Evolutionary conservation across 2,329 filamentous ascomycete species (phyloP), one percentile per base, ranked within the genome.

Genomic region (Coniella vitis): DNA sequence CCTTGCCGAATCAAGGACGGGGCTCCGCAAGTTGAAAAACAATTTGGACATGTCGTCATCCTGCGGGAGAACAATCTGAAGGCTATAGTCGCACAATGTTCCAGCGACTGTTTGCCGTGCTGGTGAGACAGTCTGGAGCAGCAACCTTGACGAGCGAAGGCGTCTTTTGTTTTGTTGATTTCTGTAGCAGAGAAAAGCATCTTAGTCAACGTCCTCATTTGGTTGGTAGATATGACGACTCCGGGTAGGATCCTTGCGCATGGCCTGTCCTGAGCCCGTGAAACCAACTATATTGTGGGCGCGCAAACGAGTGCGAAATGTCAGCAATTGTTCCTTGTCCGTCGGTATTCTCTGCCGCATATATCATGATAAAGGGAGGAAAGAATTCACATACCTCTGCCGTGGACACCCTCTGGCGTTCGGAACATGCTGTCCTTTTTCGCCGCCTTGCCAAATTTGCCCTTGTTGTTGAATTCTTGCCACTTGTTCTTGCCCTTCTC

Each of bases 351-450:
- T n/a, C n/a, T n/a, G n/a, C n/a, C n/a, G n/a, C n/a, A n/a, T n/a
- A n/a, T n/a, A n/a, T n/a, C n/a, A n/a, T n/a, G n/a, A n/a, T n/a
- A n/a, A n/a, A n/a, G n/a, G n/a, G n/a, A n/a, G n/a, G n/a, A n/a
- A n/a, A n/a, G n/a, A n/a, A n/a, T n/a, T n/a, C n/a, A 59, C 76
- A 57, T 71, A 95, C 90, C 90, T 85, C 90, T 81, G 50, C 87
- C 90, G 60, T 88, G 80, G 20, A 93, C 78, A 53, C 88, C 84
- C 29, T 95, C 90, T 0, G 90, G 89, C 3, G 90, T 96, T 40
- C 90, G 83, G 65, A 96, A 96, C 90, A 96, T 96, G 74, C 89
- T 95, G 42, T 95, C 88, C 69, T 95, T 95, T 71, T 91, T 91
- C 37, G 70, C 68, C 4, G 69, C 57, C 65, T 84, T 85, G 56